phyloP scores from a whole-genome alignment of 805 yeast species.

The Lachancea quebecensis region DNA sequence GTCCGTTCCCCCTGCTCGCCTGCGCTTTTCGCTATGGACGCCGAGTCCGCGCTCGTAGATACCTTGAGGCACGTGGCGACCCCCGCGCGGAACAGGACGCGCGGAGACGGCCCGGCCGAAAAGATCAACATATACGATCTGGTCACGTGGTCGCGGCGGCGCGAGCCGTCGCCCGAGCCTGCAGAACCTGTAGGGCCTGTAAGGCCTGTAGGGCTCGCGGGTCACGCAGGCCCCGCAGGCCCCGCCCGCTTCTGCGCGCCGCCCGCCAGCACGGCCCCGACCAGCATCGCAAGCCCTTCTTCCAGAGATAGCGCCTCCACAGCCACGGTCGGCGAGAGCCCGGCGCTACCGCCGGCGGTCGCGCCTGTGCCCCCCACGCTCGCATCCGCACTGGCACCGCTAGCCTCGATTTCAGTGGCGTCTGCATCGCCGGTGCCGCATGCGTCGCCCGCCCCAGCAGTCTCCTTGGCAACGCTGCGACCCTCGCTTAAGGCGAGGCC shows the following conservation, averaged over 20 bases:
- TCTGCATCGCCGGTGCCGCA: background rate
- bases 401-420: no score
- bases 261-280: no score
- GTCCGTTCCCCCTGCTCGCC: no score
- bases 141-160: conserved; percentile 3
- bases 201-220: no score
- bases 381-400: background rate
- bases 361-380: background rate
- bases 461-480: conserved; percentile 2
- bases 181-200: no score
- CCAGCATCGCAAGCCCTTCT: no score
- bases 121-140: conserved; percentile 6
- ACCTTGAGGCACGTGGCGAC: no score
- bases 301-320: background rate
- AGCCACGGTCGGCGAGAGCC: background rate
- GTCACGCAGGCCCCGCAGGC: no score
- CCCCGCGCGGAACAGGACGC: background rate
- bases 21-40: no score
- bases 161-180: conserved; percentile 2
- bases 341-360: background rate
- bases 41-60: no score
- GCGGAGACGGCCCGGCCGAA: background rate
- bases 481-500: conserved; percentile 4
- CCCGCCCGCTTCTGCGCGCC: no score
- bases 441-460: background rate